Conservation (phyloP, 2,329 filamentous ascomycete genomes). For the Madurella fahalii region DNA sequence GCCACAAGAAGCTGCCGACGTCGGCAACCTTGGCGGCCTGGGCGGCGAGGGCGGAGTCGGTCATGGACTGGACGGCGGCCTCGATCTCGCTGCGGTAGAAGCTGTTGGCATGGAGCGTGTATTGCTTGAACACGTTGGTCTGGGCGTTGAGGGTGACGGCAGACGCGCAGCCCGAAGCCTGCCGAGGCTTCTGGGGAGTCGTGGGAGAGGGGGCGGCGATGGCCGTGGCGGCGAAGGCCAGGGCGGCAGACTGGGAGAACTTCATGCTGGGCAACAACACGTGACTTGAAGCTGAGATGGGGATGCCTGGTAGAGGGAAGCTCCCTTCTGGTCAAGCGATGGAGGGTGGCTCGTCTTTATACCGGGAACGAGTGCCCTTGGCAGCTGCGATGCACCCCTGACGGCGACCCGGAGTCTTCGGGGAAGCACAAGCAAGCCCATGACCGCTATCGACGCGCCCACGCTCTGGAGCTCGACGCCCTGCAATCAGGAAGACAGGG, state of each 20-base stretch:
- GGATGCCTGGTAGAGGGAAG: slow-evolving; percentile 13
- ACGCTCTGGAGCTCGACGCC: slow-evolving; percentile 6
- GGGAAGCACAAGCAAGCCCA: neutral
- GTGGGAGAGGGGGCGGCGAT: slow-evolving; percentile 32
- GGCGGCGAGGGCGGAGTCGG: slow-evolving; percentile 29
- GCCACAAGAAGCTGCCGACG: slow-evolving; percentile 39
- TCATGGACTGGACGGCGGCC: slow-evolving; percentile 31
- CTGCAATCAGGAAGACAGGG: slow-evolving; percentile 36
- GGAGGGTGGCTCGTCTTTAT: slow-evolving; percentile 26
- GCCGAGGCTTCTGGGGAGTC: slow-evolving; percentile 28
- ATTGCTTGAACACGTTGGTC: slow-evolving; percentile 37
- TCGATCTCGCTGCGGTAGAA: slow-evolving; percentile 38
- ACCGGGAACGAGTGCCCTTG: slow-evolving; percentile 13
- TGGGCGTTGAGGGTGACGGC: slow-evolving; percentile 37
- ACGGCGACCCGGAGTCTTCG: neutral
- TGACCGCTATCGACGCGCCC: slow-evolving; percentile 6
- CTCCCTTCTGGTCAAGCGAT: slow-evolving; percentile 7
- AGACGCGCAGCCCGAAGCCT: slow-evolving; percentile 32
- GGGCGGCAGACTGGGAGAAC: slow-evolving; percentile 33
- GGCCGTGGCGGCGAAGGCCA: slow-evolving; percentile 35
- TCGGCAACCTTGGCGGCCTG: slow-evolving; percentile 35
- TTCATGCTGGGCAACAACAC: slow-evolving; percentile 32
- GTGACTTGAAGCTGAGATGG: slow-evolving; percentile 13
- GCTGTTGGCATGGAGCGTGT: slow-evolving; percentile 39
- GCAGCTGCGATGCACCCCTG: slow-evolving; percentile 6